Base-by-base conservation (phyloP, 2,329 filamentous ascomycete species). In the Sclerotinia sclerotiorum region DNA sequence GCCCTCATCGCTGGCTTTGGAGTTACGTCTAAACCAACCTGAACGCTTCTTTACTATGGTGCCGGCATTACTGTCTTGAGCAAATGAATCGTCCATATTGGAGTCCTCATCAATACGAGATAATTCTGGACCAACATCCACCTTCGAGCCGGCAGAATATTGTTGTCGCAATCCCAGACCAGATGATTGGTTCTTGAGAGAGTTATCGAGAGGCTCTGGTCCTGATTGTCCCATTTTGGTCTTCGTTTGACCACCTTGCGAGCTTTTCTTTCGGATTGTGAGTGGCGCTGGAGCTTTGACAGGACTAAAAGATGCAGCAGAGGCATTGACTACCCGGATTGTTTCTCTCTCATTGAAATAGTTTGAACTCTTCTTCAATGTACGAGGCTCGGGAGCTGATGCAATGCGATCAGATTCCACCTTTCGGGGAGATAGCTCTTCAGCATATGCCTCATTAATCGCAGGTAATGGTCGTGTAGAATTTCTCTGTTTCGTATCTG, bases 1-100 rank as follows among this genome's bases (percentile, higher is more conserved):
- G 29, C 70, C 70, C 19, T 73, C 72, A 39, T 71, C 70, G 3
- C 69, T 69, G 32, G 62, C 52, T 65, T 73, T 77, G 19, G 76
- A 77, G 54, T 69, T 73, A 11, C 76, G 74, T 67, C 74, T 77
- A 56, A 77, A 77, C 77, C 76, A 78, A 49, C 69, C 72, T n/a
- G 75, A 73, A 49, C 70, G 73, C 70, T 77, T 78, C 46, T 72
- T 74, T 17, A 72, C 39, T 54, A 75, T 64, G 17, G 75, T 77
- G n/a, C 73, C 71, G 46, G 70, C 64, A 27, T 63, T 73, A 44
- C 68, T 73, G 17, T 75, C 74, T 44, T 72, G 65, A 24, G 65
- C 65, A 51, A 70, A 69, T 15, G 60, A 69, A 44, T 74, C 70
- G 19, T 74, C 72, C 42, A 69, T 55, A 49, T 65, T 64, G 7